These are phyloP conservation scores for Zasmidium cellare DNA, from an alignment of 2,329 filamentous ascomycete genomes.

Conservation along the genomic window DNA sequence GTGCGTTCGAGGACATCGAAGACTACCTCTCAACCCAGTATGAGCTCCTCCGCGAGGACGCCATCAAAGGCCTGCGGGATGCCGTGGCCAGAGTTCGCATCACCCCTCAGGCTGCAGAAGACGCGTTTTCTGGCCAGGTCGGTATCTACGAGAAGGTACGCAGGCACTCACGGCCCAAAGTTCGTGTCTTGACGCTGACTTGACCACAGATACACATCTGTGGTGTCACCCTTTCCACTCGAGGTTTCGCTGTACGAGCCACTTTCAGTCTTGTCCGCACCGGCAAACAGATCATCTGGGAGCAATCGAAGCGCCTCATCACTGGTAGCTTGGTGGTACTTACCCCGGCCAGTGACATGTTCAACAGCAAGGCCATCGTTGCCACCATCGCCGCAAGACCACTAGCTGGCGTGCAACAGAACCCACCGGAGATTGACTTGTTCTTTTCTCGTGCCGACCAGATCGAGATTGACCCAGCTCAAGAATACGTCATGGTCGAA, in stretches of 20 bases:
- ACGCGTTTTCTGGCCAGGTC: slow-evolving; percentile 36
- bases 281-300: slow-evolving; percentile 68
- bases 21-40: slow-evolving; percentile 75
- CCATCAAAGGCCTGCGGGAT: slow-evolving; percentile 66
- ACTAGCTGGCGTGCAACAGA: slow-evolving; percentile 60
- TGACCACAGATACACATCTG: slow-evolving; percentile 61
- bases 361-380: slow-evolving; percentile 65
- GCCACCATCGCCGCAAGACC: slow-evolving; percentile 72
- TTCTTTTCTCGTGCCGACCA: slow-evolving; percentile 65
- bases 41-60: slow-evolving; percentile 72
- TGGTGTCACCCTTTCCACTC: slow-evolving; percentile 62
- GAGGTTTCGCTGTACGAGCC: slow-evolving; percentile 66
- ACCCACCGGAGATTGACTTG: slow-evolving; percentile 73
- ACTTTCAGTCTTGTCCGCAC: slow-evolving; percentile 69
- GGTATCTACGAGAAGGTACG: slow-evolving; percentile 70
- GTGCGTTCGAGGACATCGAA: slow-evolving; percentile 60
- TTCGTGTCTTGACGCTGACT: slow-evolving; percentile 15
- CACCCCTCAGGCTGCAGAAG: slow-evolving; percentile 59
- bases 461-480: slow-evolving; percentile 65
- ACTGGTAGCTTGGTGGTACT: slow-evolving; percentile 58
- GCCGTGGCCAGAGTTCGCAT: slow-evolving; percentile 60
- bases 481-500: slow-evolving; percentile 78
- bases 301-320: slow-evolving; percentile 59
- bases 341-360: slow-evolving; percentile 59
- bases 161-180: not conserved